Conservation (phyloP, 2,329 filamentous ascomycete genomes). For the Claviceps arundinis region DNA sequence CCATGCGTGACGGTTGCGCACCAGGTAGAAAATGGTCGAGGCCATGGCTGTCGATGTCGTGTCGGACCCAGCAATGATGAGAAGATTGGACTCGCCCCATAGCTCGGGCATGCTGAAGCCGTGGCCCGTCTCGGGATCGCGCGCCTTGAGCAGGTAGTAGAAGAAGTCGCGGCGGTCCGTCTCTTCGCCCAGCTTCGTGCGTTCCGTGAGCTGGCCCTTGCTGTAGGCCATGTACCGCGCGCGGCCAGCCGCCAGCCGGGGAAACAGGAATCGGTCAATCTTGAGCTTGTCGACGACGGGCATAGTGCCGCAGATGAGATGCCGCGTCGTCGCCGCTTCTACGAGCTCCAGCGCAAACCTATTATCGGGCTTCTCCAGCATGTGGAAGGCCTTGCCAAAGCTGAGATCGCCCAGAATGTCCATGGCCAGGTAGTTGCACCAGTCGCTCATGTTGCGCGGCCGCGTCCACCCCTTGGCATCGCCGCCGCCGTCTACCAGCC, state of each 20-base stretch:
- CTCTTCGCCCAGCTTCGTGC: slow-evolving; percentile 51
- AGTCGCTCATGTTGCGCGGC: slow-evolving; percentile 49
- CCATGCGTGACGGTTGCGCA: slow-evolving; percentile 35
- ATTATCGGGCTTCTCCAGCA: slow-evolving; percentile 46
- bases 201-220: slow-evolving; percentile 50
- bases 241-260: slow-evolving; percentile 49
- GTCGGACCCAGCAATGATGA: slow-evolving; percentile 60
- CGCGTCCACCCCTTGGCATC: slow-evolving; percentile 43
- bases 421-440: slow-evolving; percentile 50
- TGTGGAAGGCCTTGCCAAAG: slow-evolving; percentile 49
- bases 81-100: slow-evolving; percentile 56
- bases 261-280: slow-evolving; percentile 56
- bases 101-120: slow-evolving; percentile 54
- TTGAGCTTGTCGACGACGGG: slow-evolving; percentile 52
- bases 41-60: slow-evolving; percentile 58
- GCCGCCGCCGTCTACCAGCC: slow-evolving; percentile 19
- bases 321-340: slow-evolving; percentile 52
- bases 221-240: slow-evolving; percentile 61
- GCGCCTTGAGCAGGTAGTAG: slow-evolving; percentile 58
- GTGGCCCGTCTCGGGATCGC: slow-evolving; percentile 56
- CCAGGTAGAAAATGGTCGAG: slow-evolving; percentile 49
- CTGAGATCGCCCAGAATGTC: slow-evolving; percentile 48
- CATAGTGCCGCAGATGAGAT: slow-evolving; percentile 61
- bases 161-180: slow-evolving; percentile 63
- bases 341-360: slow-evolving; percentile 55